Base-by-base conservation (phyloP, 768 basidiomycete species). In the Phallus indusiatus region DNA sequence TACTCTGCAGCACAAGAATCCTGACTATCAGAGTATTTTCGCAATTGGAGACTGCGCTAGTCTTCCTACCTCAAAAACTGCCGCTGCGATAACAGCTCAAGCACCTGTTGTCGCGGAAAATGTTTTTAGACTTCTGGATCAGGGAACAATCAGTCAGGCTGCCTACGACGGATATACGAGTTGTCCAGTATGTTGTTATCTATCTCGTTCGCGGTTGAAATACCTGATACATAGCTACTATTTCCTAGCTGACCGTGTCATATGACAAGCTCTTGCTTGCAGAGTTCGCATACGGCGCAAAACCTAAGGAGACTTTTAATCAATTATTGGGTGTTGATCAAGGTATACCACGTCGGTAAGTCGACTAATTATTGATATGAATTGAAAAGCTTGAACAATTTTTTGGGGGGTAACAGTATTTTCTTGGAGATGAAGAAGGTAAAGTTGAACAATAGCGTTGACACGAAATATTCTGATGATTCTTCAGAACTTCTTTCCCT, bases 41-140 rank as follows among this genome's bases (percentile, higher is more conserved):
- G 79, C 90, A 8, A 68, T 97, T 11, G 95, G 95, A n/a, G 95
- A 99, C 68, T 89, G 88, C 66, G 88, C 90, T 21, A 89, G 85
- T 36, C 72, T 96, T 28, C 95, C 95, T 8, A 98, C 93, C 24
- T 92, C 90, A 71, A 99, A 95, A 78, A 99, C 95, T 0, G 91
- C 89, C 0, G 94, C 95, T 14, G 95, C 94, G 5, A 88, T 97
- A 66, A 92, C 90, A 1, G 83, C 83, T 0, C 92, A 99, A 71
- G 85, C 89, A 0, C 95, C 95, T 11, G 86, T 99, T 5, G 78
- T 98, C 49, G 81, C 86, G 1, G 90, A 97, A 72, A 98, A 97
- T 72, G 69, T 97, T 37, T 86, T 83, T 70, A 83, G 83, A 24
- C 73, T 88, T 34, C 73, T 92, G 68, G 81, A 87, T 64, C 83